These are phyloP conservation scores for Eimeria praecox DNA, from an alignment of 169 alveolate genomes.

Conservation along the genomic window DNA sequence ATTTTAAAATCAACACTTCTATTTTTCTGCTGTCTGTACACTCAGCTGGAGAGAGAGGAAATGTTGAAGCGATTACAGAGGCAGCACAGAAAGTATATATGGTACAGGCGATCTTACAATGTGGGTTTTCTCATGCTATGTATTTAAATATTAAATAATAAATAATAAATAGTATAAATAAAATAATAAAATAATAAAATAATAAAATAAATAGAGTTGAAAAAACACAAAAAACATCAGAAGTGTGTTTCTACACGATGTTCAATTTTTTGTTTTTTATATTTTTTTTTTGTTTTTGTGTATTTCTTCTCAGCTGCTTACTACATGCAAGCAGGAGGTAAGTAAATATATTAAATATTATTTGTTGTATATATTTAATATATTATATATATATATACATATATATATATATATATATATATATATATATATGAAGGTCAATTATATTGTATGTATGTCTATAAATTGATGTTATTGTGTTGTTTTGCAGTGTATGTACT, in stretches of 20 bases:
- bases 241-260: too few relatives aligned
- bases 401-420: neutral
- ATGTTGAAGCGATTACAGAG: neutral
- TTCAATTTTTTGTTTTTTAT: neutral
- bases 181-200: too few relatives aligned
- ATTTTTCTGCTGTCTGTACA: neutral
- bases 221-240: too few relatives aligned
- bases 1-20: neutral
- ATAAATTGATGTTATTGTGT: neutral
- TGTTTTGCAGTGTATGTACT: neutral
- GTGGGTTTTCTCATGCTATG: neutral
- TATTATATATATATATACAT: neutral
- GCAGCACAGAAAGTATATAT: neutral
- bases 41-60: constrained; percentile 43
- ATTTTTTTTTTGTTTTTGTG: neutral
- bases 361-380: neutral
- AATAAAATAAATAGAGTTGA: too few relatives aligned
- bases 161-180: neutral
- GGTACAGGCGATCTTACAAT: neutral
- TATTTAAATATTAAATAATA: neutral
- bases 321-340: constrained; percentile 29
- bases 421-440: neutral
- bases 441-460: neutral
- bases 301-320: constrained; percentile 5
- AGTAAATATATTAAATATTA: neutral